A percentile compares a stretch with the other conserved stretches of the same genome.
Evolutionary conservation across 2,329 filamentous ascomycete genomes (phyloP).

Genomic region (Dichotomopilus funicola): DNA sequence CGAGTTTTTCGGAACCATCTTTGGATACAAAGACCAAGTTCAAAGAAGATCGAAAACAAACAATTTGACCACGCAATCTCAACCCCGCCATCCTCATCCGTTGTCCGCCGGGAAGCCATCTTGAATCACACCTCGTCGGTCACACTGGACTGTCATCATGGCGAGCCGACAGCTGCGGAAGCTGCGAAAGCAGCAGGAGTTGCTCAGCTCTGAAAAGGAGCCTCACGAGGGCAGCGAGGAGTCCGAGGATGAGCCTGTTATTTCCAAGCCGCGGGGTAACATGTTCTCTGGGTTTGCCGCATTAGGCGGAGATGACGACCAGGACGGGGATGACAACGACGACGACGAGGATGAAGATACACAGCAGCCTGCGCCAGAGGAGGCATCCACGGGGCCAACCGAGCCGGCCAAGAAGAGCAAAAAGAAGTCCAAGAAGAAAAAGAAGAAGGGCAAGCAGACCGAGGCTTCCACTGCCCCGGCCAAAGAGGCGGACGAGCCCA

Average conservation of each 20-base stretch:
- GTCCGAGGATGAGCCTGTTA: conserved; percentile 28
- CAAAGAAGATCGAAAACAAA: too few relatives aligned
- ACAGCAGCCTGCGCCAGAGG: neutral
- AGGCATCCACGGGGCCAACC: conserved; percentile 12
- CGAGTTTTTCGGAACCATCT: too few relatives aligned
- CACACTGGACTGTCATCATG: conserved; percentile 30
- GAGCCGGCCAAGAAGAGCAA: conserved; percentile 33
- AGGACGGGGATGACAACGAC: conserved; percentile 35
- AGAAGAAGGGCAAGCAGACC: conserved; percentile 33
- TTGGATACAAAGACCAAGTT: too few relatives aligned
- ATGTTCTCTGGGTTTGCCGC: conserved; percentile 46
- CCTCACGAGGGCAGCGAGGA: conserved; percentile 28
- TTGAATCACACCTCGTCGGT: neutral
- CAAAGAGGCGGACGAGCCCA: conserved; percentile 23
- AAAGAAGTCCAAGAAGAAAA: conserved; percentile 32
- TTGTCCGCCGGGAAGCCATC: neutral
- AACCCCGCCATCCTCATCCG: neutral
- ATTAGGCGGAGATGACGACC: conserved; percentile 37
- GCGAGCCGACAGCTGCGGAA: conserved; percentile 47
- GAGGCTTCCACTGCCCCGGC: conserved; percentile 27
- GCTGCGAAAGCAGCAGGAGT: conserved; percentile 44
- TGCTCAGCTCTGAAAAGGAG: conserved; percentile 32
- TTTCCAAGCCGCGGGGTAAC: conserved; percentile 37
- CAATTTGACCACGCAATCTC: neutral
- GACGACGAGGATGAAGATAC: conserved; percentile 23